Percentiles rank a stretch among this genome's conserved stretches.
Conservation (phyloP, 2,329 filamentous ascomycete genomes). For the Colletotrichum siamense region DNA sequence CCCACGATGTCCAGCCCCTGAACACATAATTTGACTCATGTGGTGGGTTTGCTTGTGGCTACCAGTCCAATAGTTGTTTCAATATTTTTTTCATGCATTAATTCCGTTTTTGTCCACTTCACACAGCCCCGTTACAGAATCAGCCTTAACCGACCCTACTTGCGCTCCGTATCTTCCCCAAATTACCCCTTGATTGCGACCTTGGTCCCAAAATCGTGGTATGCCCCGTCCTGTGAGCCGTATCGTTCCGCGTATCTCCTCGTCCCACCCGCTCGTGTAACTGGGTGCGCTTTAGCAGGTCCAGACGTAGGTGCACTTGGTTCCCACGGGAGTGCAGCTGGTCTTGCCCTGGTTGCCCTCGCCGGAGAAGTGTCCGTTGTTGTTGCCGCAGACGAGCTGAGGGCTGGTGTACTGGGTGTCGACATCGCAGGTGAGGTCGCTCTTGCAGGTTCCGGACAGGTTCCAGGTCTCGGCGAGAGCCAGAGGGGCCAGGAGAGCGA, state of each 20-base stretch:
- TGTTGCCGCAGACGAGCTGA: not conserved
- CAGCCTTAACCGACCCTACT: not conserved
- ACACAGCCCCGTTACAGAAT: not conserved
- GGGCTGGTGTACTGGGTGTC: not conserved
- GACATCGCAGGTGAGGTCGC: not conserved
- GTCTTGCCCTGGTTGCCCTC: not conserved
- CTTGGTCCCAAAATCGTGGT: not conserved
- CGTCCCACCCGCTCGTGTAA: not conserved
- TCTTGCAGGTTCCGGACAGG: not conserved
- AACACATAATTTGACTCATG: not conserved
- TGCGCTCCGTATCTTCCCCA: not conserved
- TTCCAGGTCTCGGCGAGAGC: not conserved
- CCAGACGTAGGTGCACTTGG: not conserved
- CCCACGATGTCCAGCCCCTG: not conserved
- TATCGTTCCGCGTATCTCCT: not conserved
- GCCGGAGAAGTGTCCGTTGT: not conserved
- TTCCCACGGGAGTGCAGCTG: not conserved
- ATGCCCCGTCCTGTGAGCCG: not conserved
- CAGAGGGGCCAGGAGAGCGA: not conserved
- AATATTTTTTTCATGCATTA: not conserved
- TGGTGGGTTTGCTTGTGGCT: not conserved
- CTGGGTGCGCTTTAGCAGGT: not conserved
- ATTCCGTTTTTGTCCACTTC: not conserved
- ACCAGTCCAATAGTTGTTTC: not conserved
- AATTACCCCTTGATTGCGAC: not conserved